These are phyloP conservation scores for Diospyros kaki DNA, from an alignment of 148 eudicot genomes.

Conservation along the genomic window DNA sequence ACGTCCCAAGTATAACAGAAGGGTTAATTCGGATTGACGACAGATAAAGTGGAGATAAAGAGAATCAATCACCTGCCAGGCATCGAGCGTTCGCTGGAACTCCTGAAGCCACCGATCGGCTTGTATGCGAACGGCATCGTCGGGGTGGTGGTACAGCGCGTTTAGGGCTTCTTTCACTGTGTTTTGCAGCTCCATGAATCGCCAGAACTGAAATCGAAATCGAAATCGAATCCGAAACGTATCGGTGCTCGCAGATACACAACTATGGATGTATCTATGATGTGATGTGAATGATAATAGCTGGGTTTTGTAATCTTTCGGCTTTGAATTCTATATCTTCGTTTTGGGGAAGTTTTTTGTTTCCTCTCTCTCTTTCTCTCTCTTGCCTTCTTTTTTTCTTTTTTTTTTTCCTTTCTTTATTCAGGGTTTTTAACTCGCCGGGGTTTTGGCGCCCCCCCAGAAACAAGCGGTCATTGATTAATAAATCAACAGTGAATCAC, in stretches of 20 bases:
- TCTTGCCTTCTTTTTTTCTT: too few species aligned
- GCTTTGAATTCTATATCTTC: too few species aligned
- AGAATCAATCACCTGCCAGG: constrained; percentile 72
- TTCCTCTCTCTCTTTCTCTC: not conserved
- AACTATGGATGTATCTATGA: not conserved
- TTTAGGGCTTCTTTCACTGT: constrained; percentile 95
- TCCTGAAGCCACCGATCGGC: constrained; percentile 99
- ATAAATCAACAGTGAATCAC: not conserved
- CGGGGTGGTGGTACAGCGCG: constrained; percentile 95
- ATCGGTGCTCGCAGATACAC: not conserved
- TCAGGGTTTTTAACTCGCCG: not conserved
- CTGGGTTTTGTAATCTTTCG: not conserved
- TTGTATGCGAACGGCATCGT: constrained; percentile 82
- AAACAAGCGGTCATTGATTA: not conserved
- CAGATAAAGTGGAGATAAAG: not conserved
- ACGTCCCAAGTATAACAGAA: not conserved
- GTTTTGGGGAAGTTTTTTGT: too few species aligned
- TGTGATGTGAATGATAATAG: not conserved
- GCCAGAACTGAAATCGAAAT: not conserved
- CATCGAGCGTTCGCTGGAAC: constrained; percentile 88
- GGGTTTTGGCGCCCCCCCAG: constrained; percentile 4
- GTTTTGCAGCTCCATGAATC: constrained; percentile 67
- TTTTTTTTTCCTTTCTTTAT: not conserved
- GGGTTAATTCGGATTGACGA: not conserved
- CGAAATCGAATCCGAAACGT: not conserved